Evolutionary conservation across 768 basidiomycete genomes (phyloP), one percentile per base, ranked within the genome.

Genomic region (Boletus rufocinnamomeus): DNA sequence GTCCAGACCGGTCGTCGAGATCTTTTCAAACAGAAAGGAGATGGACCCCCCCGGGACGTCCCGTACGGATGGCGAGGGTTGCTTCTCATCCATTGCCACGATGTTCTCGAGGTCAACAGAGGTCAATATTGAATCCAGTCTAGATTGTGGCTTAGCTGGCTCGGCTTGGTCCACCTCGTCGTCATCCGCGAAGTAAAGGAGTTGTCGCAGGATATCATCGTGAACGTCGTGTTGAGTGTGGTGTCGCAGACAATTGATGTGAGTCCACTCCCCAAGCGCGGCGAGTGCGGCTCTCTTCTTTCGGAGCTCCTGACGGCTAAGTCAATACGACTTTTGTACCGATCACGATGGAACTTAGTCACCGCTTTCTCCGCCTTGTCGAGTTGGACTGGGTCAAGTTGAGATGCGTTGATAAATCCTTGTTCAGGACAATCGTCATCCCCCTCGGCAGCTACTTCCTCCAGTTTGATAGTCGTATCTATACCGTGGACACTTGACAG

Each of bases 241-340:
- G 6, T 74, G 63, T 46, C 74, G 76, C 21, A 90, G 74, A 67
- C 91, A 91, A 68, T 93, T 84, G 71, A 93, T 82, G 67, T 96
- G 94, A 25, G 81, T 87, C 93, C 93, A 96, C 66, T 91, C 84
- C 45, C 84, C 82, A 34, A 96, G 80, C 5, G 87, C 80, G 6
- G 88, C 86, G 38, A 95, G 80, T 53, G 78, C 86, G 10, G 77
- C 79, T 63, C 82, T 84, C 77, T 89, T 87, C 74, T 84, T 88
- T 66, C 82, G 80, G 61, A 84, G 61, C 62, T 87, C 85, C 91
- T 90, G 58, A 25, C 17, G 9, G 14, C 16, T 10, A 32, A 41
- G 60, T 64, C 57, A 61, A 40, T 44, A 30, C 34, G 10, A 43
- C 5, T 43, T 19, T 40, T 13, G 23, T 13, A 13, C 40, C 16